A percentile compares a stretch with the other conserved stretches of the same genome.
Evolutionary conservation across 169 alveolate species (phyloP).

Genomic region (Cryptosporidium sp.): DNA sequence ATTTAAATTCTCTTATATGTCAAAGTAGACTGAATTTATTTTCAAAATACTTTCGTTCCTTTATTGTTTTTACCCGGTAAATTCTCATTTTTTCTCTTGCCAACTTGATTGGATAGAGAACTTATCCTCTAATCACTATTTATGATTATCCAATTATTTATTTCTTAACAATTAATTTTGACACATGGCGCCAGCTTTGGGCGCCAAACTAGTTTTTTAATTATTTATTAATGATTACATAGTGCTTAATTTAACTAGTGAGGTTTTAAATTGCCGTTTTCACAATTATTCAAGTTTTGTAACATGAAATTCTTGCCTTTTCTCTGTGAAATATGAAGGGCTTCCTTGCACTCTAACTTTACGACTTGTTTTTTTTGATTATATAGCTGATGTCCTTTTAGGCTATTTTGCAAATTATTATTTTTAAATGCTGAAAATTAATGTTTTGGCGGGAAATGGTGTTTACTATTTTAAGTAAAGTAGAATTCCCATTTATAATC

Average conservation of each 20-base stretch:
- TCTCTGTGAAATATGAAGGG: not conserved
- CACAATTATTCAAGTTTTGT: not conserved
- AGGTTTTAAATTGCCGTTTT: not conserved
- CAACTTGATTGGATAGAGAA: not conserved
- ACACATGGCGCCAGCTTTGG: not conserved
- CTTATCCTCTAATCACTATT: not conserved
- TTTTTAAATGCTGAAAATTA: no score
- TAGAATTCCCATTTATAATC: not conserved
- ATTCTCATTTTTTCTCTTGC: not conserved
- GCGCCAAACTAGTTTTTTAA: not conserved
- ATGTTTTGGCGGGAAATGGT: not conserved
- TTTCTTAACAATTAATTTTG: not conserved
- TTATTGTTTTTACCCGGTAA: not conserved
- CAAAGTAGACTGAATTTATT: constrained; percentile 5
- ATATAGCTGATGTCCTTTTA: not conserved
- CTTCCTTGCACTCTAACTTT: not conserved
- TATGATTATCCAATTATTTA: not conserved
- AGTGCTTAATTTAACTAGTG: not conserved
- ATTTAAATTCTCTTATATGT: constrained; percentile 15
- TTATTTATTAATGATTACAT: not conserved
- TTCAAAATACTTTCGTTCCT: not conserved
- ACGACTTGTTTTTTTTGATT: not conserved
- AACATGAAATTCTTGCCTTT: no score
- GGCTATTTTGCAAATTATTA: no score
- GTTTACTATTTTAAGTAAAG: no score